A percentile compares a stretch with the other conserved stretches of the same genome.
phyloP scores from a whole-genome alignment of 2,329 filamentous ascomycete species.

The Ophiocordyceps camponoti-saundersi region DNA sequence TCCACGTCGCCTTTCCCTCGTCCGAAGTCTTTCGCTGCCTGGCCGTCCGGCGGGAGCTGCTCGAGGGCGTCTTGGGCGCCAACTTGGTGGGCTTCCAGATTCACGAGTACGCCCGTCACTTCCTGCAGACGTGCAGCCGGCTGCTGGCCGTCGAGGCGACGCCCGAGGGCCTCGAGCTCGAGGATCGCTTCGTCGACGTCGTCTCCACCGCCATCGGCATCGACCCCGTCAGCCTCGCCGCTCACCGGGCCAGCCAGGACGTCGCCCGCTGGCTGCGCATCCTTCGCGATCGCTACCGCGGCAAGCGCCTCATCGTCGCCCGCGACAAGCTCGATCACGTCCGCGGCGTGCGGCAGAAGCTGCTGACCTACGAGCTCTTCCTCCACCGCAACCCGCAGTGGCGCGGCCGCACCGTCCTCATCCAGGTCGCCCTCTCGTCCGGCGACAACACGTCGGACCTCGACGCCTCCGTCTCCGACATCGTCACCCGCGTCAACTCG shows the following conservation, averaged over 20 bases:
- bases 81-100: slow-evolving; percentile 92
- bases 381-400: slow-evolving; percentile 86
- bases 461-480: slow-evolving; percentile 77
- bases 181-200: slow-evolving; percentile 86
- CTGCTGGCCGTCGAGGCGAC: slow-evolving; percentile 82
- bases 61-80: slow-evolving; percentile 84
- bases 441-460: slow-evolving; percentile 81
- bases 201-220: slow-evolving; percentile 78
- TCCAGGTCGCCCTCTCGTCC: slow-evolving; percentile 84
- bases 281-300: slow-evolving; percentile 69
- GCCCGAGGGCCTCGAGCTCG: slow-evolving; percentile 72
- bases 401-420: slow-evolving; percentile 73
- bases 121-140: slow-evolving; percentile 87
- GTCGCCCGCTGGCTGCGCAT: slow-evolving; percentile 65
- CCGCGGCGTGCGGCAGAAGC: slow-evolving; percentile 81
- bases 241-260: slow-evolving; percentile 53
- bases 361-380: slow-evolving; percentile 83
- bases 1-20: slow-evolving; percentile 89
- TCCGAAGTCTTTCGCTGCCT: slow-evolving; percentile 92
- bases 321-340: slow-evolving; percentile 90
- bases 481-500: slow-evolving; percentile 87
- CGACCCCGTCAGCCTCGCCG: slow-evolving; percentile 58
- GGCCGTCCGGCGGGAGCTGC: slow-evolving; percentile 67
- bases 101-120: slow-evolving; percentile 82
- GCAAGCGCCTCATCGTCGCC: slow-evolving; percentile 80